Percentiles rank a stretch among this genome's conserved stretches.
Conservation (phyloP, 805 yeast genomes). For the Cyberlindnera misumaiensis region DNA sequence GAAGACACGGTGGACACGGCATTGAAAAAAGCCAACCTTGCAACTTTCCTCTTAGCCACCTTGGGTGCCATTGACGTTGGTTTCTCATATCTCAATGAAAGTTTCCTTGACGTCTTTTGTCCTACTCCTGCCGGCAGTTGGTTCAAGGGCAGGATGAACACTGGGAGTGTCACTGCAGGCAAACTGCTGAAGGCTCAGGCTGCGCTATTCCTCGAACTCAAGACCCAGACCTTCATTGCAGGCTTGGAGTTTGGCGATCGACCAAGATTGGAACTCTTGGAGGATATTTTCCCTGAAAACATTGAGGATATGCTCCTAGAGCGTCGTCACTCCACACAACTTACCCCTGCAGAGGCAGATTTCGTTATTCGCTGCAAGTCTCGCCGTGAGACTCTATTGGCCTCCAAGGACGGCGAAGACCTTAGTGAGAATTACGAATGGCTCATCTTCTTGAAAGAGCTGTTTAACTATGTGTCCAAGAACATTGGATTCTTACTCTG, state of each 20-base stretch:
- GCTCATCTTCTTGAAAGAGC: slow-evolving; percentile 73
- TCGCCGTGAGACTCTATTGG: slow-evolving; percentile 56
- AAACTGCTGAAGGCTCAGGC: slow-evolving; percentile 77
- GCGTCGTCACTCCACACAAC: slow-evolving; percentile 28
- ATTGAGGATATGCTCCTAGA: slow-evolving; percentile 37
- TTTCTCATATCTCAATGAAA: slow-evolving; percentile 76
- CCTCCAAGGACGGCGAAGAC: slow-evolving; percentile 38
- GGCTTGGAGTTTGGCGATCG: slow-evolving; percentile 63
- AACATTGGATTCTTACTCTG: slow-evolving; percentile 66
- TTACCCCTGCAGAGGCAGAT: slow-evolving; percentile 75
- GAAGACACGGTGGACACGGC: slow-evolving; percentile 31
- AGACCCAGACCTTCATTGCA: slow-evolving; percentile 92
- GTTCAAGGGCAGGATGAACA: slow-evolving; percentile 6
- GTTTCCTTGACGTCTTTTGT: slow-evolving; percentile 82
- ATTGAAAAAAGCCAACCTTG: slow-evolving; percentile 76
- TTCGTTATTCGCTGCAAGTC: slow-evolving; percentile 69
- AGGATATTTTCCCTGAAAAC: slow-evolving; percentile 67
- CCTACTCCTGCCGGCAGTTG: slow-evolving; percentile 42
- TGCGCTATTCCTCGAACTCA: slow-evolving; percentile 71
- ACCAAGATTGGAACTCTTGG: slow-evolving; percentile 57
- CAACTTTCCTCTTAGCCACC: slow-evolving; percentile 83
- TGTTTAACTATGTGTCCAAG: slow-evolving; percentile 71
- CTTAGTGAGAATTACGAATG: slow-evolving; percentile 76
- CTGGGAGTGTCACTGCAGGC: slow-evolving; percentile 28
- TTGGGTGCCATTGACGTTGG: slow-evolving; percentile 83